These are phyloP conservation scores for Cutaneotrichosporon dermatis DNA, from an alignment of 1,284 basidiomycete genomes.

Conservation along the genomic window DNA sequence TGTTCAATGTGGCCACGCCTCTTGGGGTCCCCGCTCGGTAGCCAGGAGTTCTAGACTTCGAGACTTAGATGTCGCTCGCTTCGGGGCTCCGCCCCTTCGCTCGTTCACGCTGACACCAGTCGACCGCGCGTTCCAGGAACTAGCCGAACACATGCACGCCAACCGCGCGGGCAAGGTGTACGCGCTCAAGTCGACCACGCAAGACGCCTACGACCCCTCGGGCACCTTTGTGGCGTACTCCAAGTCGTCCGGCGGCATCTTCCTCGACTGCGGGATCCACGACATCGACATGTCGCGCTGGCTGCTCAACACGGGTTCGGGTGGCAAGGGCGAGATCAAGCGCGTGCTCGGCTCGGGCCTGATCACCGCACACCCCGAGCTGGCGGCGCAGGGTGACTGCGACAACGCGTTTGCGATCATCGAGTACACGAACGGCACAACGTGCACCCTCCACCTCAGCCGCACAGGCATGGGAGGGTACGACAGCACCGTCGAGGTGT, in stretches of 20 bases:
- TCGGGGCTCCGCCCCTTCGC: too few relatives aligned
- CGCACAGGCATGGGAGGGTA: conserved; percentile 31
- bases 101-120: conserved; percentile 15
- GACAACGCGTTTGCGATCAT: conserved; percentile 31
- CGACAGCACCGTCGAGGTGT: conserved; percentile 28
- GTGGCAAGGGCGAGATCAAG: conserved; percentile 19
- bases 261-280: conserved; percentile 37
- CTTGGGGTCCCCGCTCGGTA: too few relatives aligned
- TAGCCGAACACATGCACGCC: conserved; percentile 21
- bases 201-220: conserved; percentile 32
- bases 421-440: conserved; percentile 23
- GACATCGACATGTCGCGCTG: conserved; percentile 33
- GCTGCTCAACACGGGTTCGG: conserved; percentile 16
- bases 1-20: background rate
- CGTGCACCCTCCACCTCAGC: conserved; percentile 22
- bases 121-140: conserved; percentile 29
- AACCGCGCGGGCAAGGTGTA: conserved; percentile 22
- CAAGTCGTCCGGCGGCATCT: conserved; percentile 34
- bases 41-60: conserved; percentile 2
- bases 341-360: conserved; percentile 27
- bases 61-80: too few relatives aligned
- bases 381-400: conserved; percentile 25
- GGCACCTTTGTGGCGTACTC: conserved; percentile 37
- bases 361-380: conserved; percentile 28
- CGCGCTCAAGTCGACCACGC: conserved; percentile 29